These are phyloP conservation scores for Hortiboletus campestris DNA, from an alignment of 768 basidiomycete genomes.

Conservation along the genomic window DNA sequence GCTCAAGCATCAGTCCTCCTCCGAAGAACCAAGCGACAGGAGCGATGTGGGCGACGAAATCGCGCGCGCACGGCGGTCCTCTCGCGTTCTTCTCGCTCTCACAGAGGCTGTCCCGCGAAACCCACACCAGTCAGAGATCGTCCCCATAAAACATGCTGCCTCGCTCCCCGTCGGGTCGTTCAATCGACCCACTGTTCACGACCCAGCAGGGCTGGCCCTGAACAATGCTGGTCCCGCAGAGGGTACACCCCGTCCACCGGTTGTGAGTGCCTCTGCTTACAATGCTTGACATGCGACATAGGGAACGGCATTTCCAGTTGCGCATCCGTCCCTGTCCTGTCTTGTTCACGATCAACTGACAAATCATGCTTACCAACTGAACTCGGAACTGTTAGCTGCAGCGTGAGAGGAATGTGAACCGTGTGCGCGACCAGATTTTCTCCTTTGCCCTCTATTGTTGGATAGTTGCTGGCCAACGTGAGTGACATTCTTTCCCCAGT, in stretches of 20 bases:
- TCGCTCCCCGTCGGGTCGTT: slow-evolving; percentile 9
- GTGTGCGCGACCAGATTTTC: slow-evolving; percentile 4
- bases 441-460: slow-evolving; percentile 20
- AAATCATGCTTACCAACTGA: slow-evolving; percentile 21
- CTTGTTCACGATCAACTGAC: slow-evolving; percentile 7
- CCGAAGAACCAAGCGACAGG: slow-evolving; percentile 30
- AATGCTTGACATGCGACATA: slow-evolving; percentile 10
- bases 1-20: slow-evolving; percentile 24
- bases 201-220: background rate
- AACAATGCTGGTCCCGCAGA: slow-evolving; percentile 3
- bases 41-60: slow-evolving; percentile 25
- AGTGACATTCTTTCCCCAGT: background rate
- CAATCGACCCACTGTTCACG: background rate
- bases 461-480: slow-evolving; percentile 26
- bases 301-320: slow-evolving; percentile 7
- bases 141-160: slow-evolving; percentile 4
- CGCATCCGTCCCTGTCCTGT: slow-evolving; percentile 11
- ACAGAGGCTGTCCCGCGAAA: background rate
- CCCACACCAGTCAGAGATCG: background rate
- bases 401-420: background rate
- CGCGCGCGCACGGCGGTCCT: slow-evolving; percentile 4
- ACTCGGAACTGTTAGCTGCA: slow-evolving; percentile 25
- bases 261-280: slow-evolving; percentile 28
- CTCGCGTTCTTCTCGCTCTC: slow-evolving; percentile 6
- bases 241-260: slow-evolving; percentile 14